Evolutionary conservation across 2,329 filamentous ascomycete genomes (phyloP), one percentile per base, ranked within the genome.

Genomic region (Microsporum ferrugineum): DNA sequence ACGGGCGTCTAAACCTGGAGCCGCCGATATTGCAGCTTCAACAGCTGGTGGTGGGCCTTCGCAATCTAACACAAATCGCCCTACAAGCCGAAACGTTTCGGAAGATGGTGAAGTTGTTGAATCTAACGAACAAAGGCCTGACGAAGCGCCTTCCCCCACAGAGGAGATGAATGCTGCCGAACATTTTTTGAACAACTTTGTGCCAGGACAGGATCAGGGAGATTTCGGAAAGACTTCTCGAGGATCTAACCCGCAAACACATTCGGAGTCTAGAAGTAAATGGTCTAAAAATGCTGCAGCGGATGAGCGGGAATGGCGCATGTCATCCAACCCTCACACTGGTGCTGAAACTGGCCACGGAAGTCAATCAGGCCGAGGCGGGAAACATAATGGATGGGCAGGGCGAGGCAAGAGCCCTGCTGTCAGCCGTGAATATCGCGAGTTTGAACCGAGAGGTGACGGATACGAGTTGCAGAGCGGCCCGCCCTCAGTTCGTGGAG

Each of bases 71-170:
- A 33, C 55, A 57, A 23, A 29, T 7, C 27, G 36, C 56, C 38
- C 43, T 8, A 57, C 10, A 38, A 56, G 58, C 34, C 61, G 63
- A 58, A 67, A 66, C 39, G 65, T 65, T n/a, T 74, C 73, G 3
- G 73, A 75, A 63, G 72, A 76, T 66, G 72, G 72, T 5, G 73
- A 75, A 63, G 64, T 75, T 7, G 65, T 66, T 43, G 67, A 69
- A 31, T 53, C 65, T 49, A 58, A 45, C 17, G 47, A 62, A 60
- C 12, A 60, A 59, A 45, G 63, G 62, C 5, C 34, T 43, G 39
- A 60, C 57, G 55, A 61, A 14, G 41, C 59, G 29, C 39, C 43
- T 8, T 57, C 51, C 14, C 61, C 65, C 4, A 63, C 65, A 14
- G 71, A 74, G 60, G 68, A 70, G 36, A 66, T 68, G 45, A 71